Base-by-base conservation (phyloP, 768 basidiomycete species). In the Epithele typhae region DNA sequence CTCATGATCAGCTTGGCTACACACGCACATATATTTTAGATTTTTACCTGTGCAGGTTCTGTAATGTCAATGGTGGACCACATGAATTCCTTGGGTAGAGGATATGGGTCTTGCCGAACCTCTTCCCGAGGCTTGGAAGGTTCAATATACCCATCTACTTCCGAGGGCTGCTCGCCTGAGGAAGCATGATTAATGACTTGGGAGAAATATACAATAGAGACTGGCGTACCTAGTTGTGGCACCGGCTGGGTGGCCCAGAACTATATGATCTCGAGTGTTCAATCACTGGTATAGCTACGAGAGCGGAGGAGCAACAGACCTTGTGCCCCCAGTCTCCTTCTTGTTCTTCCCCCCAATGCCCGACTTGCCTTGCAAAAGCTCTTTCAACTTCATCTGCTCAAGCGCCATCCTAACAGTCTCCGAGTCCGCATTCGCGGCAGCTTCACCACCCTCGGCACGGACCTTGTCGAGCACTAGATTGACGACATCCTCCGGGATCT, bases 191-290 rank as follows among this genome's bases (percentile, higher is more conserved):
- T n/a, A n/a, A n/a, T n/a, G n/a, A n/a, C n/a, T n/a, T n/a, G n/a
- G n/a, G n/a, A n/a, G n/a, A n/a, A n/a, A n/a, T n/a, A n/a, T n/a
- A n/a, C n/a, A n/a, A n/a, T n/a, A n/a, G n/a, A 49, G 41, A 38
- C 25, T 12, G 12, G 44, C 41, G 35, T 59, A 82, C 88, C 87
- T 45, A 81, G 67, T 60, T 93, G 91, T n/a, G 92, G 88, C 6
- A 99, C 96, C 3, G 96, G 96, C 65, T 99, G 96, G 5, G 95
- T 98, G 25, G 74, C 81, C 96, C 96, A 98, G 68, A 99, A 99
- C 93, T 92, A 58, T 19, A 49, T n/a, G n/a, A n/a, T n/a, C n/a
- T n/a, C n/a, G n/a, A n/a, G n/a, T n/a, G n/a, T 33, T 32, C 15
- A 32, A 32, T 32, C 30, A 32, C 9, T 32, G 15, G 9, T 9